Percentiles rank a stretch among this genome's conserved stretches.
Evolutionary conservation across 805 yeast genomes (phyloP).

Genomic region (Metschnikowia baotianmanensis): DNA sequence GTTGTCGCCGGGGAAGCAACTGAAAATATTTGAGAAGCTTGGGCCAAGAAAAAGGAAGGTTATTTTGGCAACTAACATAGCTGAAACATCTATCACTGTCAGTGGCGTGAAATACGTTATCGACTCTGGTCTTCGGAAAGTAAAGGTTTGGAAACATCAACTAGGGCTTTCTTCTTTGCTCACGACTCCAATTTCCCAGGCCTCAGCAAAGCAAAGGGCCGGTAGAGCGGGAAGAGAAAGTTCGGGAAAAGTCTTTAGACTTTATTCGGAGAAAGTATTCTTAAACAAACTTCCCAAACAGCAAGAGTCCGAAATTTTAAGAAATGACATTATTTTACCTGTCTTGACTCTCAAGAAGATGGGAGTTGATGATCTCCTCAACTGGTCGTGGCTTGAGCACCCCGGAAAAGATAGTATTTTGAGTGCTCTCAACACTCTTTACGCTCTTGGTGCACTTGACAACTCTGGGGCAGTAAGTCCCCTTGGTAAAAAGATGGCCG

Average conservation of each 20-base stretch:
- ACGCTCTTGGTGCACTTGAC: slow-evolving; percentile 75
- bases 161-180: slow-evolving; percentile 88
- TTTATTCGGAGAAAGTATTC: slow-evolving; percentile 76
- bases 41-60: slow-evolving; percentile 75
- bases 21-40: slow-evolving; percentile 68
- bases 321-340: slow-evolving; percentile 84
- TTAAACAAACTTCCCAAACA: slow-evolving; percentile 56
- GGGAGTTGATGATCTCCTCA: slow-evolving; percentile 77
- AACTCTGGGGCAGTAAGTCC: slow-evolving; percentile 73
- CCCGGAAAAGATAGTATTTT: slow-evolving; percentile 79
- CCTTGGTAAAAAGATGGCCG: slow-evolving; percentile 82
- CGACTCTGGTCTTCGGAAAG: slow-evolving; percentile 90
- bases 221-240: slow-evolving; percentile 99
- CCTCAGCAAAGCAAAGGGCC: slow-evolving; percentile 91
- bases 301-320: slow-evolving; percentile 89
- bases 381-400: slow-evolving; percentile 91
- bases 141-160: slow-evolving; percentile 92
- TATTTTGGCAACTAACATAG: slow-evolving; percentile 90
- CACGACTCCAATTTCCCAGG: slow-evolving; percentile 89
- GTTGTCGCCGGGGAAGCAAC: slow-evolving; percentile 79
- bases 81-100: slow-evolving; percentile 96
- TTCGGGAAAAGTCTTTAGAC: slow-evolving; percentile 78
- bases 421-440: slow-evolving; percentile 75
- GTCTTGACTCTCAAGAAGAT: slow-evolving; percentile 78
- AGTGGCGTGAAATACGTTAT: slow-evolving; percentile 91